phyloP scores from a whole-genome alignment of 2,329 filamentous ascomycete genomes.

The Colletotrichum cordylinicola region DNA sequence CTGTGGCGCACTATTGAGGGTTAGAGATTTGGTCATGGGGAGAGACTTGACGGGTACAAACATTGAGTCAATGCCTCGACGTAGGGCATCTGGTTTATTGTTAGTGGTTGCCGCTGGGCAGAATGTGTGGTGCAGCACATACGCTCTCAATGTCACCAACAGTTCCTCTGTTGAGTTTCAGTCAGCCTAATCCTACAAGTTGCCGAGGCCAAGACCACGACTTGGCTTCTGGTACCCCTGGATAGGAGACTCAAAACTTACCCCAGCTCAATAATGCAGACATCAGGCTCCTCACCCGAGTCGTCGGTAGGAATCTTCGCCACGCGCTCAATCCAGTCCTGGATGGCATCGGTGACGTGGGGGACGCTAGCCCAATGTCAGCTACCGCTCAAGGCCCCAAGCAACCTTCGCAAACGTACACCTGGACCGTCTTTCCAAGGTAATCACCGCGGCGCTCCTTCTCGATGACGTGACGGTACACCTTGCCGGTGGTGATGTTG shows the following conservation, averaged over 20 bases:
- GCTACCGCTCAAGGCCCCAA: background rate
- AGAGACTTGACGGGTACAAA: background rate
- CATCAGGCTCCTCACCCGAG: constrained; percentile 81
- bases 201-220: background rate
- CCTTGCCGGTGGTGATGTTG: constrained; percentile 98
- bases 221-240: background rate
- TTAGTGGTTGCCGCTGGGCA: background rate
- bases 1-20: constrained; percentile 60
- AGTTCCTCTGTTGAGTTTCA: constrained; percentile 25
- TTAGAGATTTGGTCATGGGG: background rate
- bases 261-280: constrained; percentile 73
- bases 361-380: constrained; percentile 61
- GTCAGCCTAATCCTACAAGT: background rate
- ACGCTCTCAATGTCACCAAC: constrained; percentile 78
- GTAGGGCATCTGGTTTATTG: constrained; percentile 67
- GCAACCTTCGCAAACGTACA: constrained; percentile 40
- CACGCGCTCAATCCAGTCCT: constrained; percentile 91
- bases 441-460: constrained; percentile 74
- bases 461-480: constrained; percentile 88
- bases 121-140: background rate
- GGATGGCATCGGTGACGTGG: constrained; percentile 89
- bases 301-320: constrained; percentile 87
- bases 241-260: constrained; percentile 43
- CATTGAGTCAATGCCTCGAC: constrained; percentile 83
- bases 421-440: constrained; percentile 86